Conservation (phyloP, 164 flowering plant genomes). For the Buxus sempervirens region DNA sequence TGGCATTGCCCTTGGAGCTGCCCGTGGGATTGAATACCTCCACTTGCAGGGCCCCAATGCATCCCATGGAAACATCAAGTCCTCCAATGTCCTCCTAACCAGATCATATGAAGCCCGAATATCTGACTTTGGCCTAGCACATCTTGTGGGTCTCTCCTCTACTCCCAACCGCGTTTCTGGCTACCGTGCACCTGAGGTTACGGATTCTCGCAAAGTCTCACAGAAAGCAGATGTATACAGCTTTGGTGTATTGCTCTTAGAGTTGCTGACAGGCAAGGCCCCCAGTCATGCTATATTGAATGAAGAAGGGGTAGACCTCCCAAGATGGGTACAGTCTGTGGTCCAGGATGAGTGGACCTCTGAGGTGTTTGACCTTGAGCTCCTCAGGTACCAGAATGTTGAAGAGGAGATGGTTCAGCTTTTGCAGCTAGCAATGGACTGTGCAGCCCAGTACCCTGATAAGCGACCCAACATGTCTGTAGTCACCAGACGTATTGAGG, state of each 20-base stretch:
- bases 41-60: conserved; percentile 52
- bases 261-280: conserved; percentile 82
- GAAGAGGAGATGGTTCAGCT: conserved; percentile 91
- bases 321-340: conserved; percentile 90
- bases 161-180: conserved; percentile 73
- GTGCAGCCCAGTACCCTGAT: conserved; percentile 73
- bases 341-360: conserved; percentile 79
- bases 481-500: conserved; percentile 55
- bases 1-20: conserved; percentile 77
- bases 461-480: conserved; percentile 74
- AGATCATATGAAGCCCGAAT: conserved; percentile 62
- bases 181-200: conserved; percentile 91
- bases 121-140: conserved; percentile 79
- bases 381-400: conserved; percentile 69
- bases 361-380: conserved; percentile 83
- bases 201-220: conserved; percentile 65
- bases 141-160: conserved; percentile 48
- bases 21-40: conserved; percentile 65
- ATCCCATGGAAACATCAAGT: conserved; percentile 89
- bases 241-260: conserved; percentile 78
- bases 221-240: conserved; percentile 95
- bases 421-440: conserved; percentile 69
- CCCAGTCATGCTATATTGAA: conserved; percentile 65
- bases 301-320: conserved; percentile 89
- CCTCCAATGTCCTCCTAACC: conserved; percentile 83